A percentile compares a stretch with the other conserved stretches of the same genome.
Evolutionary conservation across 805 yeast genomes (phyloP).

Genomic region (Candida tammaniensis): DNA sequence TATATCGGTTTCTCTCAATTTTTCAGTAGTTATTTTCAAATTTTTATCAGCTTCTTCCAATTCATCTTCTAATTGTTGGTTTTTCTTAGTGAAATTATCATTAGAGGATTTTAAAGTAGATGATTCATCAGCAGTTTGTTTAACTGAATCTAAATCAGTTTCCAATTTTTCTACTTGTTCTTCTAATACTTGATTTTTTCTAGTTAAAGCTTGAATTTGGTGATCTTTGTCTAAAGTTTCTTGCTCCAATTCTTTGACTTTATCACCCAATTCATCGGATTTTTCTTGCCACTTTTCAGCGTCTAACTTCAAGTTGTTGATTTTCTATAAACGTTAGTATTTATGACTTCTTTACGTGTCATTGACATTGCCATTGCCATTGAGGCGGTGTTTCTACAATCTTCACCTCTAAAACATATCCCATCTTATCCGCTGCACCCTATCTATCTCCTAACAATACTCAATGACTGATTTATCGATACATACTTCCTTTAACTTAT

Average conservation of each 20-base stretch:
- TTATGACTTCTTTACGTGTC: not conserved
- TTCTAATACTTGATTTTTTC: constrained; percentile 88
- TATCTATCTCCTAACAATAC: no score
- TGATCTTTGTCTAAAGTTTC: constrained; percentile 90
- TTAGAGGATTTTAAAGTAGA: constrained; percentile 83
- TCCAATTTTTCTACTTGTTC: constrained; percentile 79
- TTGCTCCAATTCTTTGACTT: constrained; percentile 88
- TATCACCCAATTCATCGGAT: constrained; percentile 79
- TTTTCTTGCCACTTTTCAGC: constrained; percentile 98
- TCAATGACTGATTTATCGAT: no score
- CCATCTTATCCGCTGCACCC: not conserved
- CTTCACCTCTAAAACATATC: no score
- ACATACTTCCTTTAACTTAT: constrained; percentile 60
- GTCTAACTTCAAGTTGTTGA: constrained; percentile 85
- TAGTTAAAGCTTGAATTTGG: constrained; percentile 87
- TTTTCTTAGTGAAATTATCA: constrained; percentile 88
- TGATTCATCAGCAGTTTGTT: constrained; percentile 87
- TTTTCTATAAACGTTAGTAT: constrained; percentile 55
- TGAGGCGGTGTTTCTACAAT: no score
- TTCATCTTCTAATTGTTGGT: constrained; percentile 84
- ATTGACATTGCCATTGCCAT: no score
- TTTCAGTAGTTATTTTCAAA: constrained; percentile 89
- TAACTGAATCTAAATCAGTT: constrained; percentile 66
- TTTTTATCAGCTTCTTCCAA: constrained; percentile 87
- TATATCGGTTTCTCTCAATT: constrained; percentile 92